Evolutionary conservation across 768 basidiomycete species (phyloP), one percentile per base, ranked within the genome.

Genomic region (Scleroderma citrinum): DNA sequence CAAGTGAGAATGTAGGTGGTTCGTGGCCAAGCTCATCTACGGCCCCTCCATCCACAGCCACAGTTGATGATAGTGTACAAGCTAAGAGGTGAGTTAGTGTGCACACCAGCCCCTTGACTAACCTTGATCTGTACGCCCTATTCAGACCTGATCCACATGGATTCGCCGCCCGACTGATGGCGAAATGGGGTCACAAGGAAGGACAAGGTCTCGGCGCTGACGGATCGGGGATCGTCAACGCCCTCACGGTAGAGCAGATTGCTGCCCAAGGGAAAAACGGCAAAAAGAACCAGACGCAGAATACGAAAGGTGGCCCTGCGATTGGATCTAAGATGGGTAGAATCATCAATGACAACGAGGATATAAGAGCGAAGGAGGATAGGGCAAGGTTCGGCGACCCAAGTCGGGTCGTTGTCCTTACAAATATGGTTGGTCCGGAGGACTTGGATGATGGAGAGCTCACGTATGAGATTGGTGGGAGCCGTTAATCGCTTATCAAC

Each of bases 181-280:
- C 88, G 3, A 96, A 93, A 70, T 94, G 88, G 89, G 94, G 94
- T 0, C 92, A 96, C 63, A 87, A 89, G 63, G 90, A 91, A 63
- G 95, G 95, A 1, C 85, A 92, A 68, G 94, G 94, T 10, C 76
- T 97, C 1, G 95, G 95, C 30, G 84, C 78, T 0, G 82, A 88
- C 51, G 88, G 83, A 7, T 76, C 77, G 2, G 93, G 93, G 2
- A 94, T 98, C 39, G 81, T 94, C 38, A 87, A 94, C 50, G 92
- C 94, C 5, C 76, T 97, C 4, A 77, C 83, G 0, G 87, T 95
- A 19, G 88, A 94, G 60, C 84, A 86, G 47, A 55, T 74, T 49
- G 70, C 79, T 14, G 42, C 52, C 23, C 59, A 64, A 19, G 59
- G 64, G 21, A 72, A 70, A 49, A 48, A 51, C 35, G 62, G 60